Base-by-base conservation (phyloP, 805 yeast species). In the Lipomyces mesembrius region DNA sequence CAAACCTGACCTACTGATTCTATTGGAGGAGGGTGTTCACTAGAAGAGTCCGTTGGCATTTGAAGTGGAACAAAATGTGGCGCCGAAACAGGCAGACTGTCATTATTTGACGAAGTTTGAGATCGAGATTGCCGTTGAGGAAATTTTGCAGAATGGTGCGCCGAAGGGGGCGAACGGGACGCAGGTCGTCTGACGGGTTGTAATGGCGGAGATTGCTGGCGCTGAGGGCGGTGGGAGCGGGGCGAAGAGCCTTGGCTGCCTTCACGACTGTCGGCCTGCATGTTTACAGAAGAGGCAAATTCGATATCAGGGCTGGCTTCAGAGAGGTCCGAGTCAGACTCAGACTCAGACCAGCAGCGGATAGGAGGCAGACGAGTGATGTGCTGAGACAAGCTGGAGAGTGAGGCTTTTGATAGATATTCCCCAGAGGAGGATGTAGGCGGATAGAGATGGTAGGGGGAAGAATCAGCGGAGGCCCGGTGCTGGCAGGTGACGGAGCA, bases 1-100 rank as follows among this genome's bases (percentile, higher is more conserved):
- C 98, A 94, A 58, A 80, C 80, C 69, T 83, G 83, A 35, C 83
- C 84, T 29, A 58, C 32, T 52, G 46, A 43, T 17, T 52, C 55
- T 34, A 11, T 25, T 25, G 55, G 27, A 17, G 12, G 14, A 8
- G 43, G 17, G n/a, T 25, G 64, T 17, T 14, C 59, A n/a, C 11
- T 53, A 14, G n/a, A 57, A 7, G 12, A 43, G 7, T 34, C 60
- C 59, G 25, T 34, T 55, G n/a, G 57, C 12, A 14, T 25, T n/a
- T 20, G 57, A 17, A 11, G 61, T 34, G n/a, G 58, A 49, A 22
- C 53, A 9, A 9, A n/a, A 17, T 49, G n/a, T 12, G 43, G 6
- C 17, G 43, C 6, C 43, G 43, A 14, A 17, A 7, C 49, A 43
- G 49, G 2, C 22, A 17, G 49, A 43, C 22, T n/a, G 20, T 43